These are phyloP conservation scores for Graphilbum fragrans DNA, from an alignment of 2,329 filamentous ascomycete species.

Conservation along the genomic window DNA sequence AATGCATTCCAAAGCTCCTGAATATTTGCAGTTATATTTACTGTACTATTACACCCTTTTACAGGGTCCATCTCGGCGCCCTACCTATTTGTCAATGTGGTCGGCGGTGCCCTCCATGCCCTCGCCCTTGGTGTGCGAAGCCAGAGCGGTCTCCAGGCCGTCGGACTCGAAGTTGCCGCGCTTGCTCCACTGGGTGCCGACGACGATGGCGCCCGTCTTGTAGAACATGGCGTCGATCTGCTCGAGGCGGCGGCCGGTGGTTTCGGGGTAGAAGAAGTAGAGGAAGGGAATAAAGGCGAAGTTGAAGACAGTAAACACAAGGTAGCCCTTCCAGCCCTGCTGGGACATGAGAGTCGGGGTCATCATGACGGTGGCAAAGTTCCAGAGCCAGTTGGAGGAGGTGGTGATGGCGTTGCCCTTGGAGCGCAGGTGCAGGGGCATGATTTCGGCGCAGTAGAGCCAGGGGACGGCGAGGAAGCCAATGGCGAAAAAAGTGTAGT, in stretches of 20 bases:
- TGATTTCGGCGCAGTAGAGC: constrained; percentile 20
- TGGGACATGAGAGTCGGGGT: too few species aligned
- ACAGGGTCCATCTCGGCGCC: too few species aligned
- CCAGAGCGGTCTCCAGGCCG: background rate
- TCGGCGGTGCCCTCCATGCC: too few species aligned
- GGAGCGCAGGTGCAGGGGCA: constrained; percentile 19
- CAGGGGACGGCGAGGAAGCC: constrained; percentile 26
- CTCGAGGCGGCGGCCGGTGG: constrained; percentile 2
- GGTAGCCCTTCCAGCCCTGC: constrained; percentile 14
- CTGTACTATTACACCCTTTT: too few species aligned
- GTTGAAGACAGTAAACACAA: constrained; percentile 14
- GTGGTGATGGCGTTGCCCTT: constrained; percentile 23
- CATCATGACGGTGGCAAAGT: constrained; percentile 31
- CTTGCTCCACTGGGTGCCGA: constrained; percentile 1
- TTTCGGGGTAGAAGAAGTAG: constrained; percentile 32
- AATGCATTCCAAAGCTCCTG: too few species aligned
- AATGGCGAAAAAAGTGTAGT: constrained; percentile 15
- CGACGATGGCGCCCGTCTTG: constrained; percentile 6
- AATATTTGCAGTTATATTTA: too few species aligned
- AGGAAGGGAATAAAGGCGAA: constrained; percentile 29
- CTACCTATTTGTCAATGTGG: too few species aligned
- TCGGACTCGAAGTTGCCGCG: constrained; percentile 1
- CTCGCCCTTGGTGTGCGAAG: too few species aligned
- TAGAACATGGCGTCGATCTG: constrained; percentile 24
- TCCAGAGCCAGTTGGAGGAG: constrained; percentile 21